phyloP scores from a whole-genome alignment of 805 yeast genomes.

The Wickerhamomyces chambardii region DNA sequence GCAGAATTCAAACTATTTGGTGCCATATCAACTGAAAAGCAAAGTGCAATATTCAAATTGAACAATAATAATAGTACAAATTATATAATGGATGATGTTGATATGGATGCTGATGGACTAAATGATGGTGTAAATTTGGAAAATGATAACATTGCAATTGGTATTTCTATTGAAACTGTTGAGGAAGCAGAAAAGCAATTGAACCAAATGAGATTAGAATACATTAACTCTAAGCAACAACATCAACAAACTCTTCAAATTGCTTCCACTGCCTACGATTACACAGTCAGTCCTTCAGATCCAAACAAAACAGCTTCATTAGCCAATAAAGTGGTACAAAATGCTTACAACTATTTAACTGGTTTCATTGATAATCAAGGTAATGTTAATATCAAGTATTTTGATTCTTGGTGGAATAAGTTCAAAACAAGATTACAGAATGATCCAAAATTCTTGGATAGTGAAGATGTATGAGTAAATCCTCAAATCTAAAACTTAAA shows the following conservation, averaged over 20 bases:
- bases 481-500: too few species aligned
- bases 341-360: constrained; percentile 85
- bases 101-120: constrained; percentile 43
- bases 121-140: constrained; percentile 16
- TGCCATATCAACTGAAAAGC: constrained; percentile 55
- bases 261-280: constrained; percentile 14
- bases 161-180: constrained; percentile 85
- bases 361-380: constrained; percentile 80
- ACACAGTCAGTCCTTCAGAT: constrained; percentile 22
- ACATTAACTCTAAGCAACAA: constrained; percentile 6
- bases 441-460: constrained; percentile 78
- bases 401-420: constrained; percentile 94
- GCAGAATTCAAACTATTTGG: constrained; percentile 62
- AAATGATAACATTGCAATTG: constrained; percentile 39
- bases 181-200: constrained; percentile 54
- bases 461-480: constrained; percentile 1
- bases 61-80: constrained; percentile 28
- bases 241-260: constrained; percentile 12
- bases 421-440: constrained; percentile 66
- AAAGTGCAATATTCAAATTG: constrained; percentile 85
- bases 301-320: constrained; percentile 44
- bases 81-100: constrained; percentile 45
- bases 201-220: constrained; percentile 27
- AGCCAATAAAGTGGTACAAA: constrained; percentile 83
- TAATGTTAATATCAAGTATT: constrained; percentile 77